phyloP scores from a whole-genome alignment of 2,329 filamentous ascomycete species.

The Lecanicillium sp. region DNA sequence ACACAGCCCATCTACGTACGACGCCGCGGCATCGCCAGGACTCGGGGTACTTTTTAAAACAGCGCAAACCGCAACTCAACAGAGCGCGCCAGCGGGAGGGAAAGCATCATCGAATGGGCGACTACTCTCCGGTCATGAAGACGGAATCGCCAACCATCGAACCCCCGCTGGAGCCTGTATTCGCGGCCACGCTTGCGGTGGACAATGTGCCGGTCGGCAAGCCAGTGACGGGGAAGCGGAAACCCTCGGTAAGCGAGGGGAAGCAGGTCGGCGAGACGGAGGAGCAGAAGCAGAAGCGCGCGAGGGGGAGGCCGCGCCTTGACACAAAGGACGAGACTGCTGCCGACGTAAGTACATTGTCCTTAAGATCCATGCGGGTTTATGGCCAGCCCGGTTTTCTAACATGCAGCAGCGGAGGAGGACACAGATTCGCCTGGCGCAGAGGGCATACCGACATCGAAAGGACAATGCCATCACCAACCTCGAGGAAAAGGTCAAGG shows the following conservation, averaged over 20 bases:
- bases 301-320: slow-evolving; percentile 67
- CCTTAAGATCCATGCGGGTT: not conserved
- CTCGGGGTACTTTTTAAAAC: no score
- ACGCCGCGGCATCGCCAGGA: no score
- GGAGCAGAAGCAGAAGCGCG: slow-evolving; percentile 49
- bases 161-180: not conserved
- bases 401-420: slow-evolving; percentile 57
- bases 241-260: slow-evolving; percentile 20
- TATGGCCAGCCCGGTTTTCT: slow-evolving; percentile 17
- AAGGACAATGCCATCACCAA: slow-evolving; percentile 77
- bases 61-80: no score
- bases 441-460: slow-evolving; percentile 75
- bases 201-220: not conserved
- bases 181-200: not conserved
- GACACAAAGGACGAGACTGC: slow-evolving; percentile 73
- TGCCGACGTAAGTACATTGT: slow-evolving; percentile 58
- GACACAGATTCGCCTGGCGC: slow-evolving; percentile 81
- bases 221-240: slow-evolving; percentile 15
- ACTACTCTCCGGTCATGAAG: slow-evolving; percentile 9
- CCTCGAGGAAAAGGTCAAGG: slow-evolving; percentile 63
- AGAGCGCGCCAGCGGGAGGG: not conserved
- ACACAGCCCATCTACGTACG: no score
- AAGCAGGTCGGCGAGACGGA: slow-evolving; percentile 25
- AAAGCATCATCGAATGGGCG: not conserved
- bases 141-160: slow-evolving; percentile 1